Evolutionary conservation across 768 basidiomycete species (phyloP).

Genomic region (Russula sp.): DNA sequence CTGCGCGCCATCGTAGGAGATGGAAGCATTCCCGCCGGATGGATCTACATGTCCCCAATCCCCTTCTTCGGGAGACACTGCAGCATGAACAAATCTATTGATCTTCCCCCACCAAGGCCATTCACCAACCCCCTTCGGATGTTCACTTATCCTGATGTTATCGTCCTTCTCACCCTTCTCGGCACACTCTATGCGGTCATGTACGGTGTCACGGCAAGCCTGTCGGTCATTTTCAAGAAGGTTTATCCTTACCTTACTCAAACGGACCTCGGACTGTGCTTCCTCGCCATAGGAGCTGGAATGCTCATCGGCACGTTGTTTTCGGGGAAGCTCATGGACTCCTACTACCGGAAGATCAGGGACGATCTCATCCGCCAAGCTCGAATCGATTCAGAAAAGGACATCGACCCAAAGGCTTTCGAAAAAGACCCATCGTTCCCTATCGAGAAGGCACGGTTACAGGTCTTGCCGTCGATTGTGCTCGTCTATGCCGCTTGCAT

Average conservation of each 20-base stretch:
- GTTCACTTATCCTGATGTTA: conserved; percentile 48
- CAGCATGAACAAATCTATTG: not conserved
- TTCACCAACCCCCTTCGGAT: conserved; percentile 51
- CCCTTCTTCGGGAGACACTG: conserved; percentile 26
- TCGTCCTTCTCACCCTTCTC: conserved; percentile 45
- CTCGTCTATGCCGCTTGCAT: conserved; percentile 35
- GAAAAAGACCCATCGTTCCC: conserved; percentile 41
- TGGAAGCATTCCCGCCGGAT: conserved; percentile 33
- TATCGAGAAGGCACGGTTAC: conserved; percentile 52
- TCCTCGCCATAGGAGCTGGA: conserved; percentile 68
- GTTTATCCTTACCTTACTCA: conserved; percentile 55
- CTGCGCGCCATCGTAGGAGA: conserved; percentile 39
- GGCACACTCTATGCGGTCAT: conserved; percentile 48
- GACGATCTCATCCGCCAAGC: conserved; percentile 20
- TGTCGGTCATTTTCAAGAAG: conserved; percentile 51
- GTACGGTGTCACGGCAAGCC: conserved; percentile 52
- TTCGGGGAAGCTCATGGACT: conserved; percentile 58
- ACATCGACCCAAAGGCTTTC: conserved; percentile 22
- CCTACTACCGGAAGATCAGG: conserved; percentile 47
- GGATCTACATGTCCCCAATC: conserved; percentile 29
- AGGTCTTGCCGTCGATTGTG: conserved; percentile 37
- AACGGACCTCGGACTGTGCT: conserved; percentile 68
- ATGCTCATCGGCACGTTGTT: conserved; percentile 53
- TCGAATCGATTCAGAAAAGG: conserved; percentile 24
- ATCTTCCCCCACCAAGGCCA: conserved; percentile 27